Evolutionary conservation across 1,139 yeast species (phyloP), one percentile per base, ranked within the genome.

Genomic region (Saccharomyces hybrid): DNA sequence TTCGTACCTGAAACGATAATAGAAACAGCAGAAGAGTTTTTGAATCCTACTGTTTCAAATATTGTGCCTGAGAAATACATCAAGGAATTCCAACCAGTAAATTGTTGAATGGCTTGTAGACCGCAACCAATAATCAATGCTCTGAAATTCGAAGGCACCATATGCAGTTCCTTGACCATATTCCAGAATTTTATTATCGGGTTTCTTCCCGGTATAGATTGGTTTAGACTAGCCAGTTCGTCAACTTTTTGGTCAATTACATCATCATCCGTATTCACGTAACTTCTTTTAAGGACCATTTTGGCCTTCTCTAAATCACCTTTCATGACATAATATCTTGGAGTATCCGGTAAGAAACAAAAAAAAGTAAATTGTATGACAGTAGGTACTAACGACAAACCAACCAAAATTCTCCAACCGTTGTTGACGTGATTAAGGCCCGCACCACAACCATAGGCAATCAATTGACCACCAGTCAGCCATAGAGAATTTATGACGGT

Each of bases 341-440:
- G 98, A 13, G 98, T 90, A 67, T 93, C 99, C 7, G 99, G 98
- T 70, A 93, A 79, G 74, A 88, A 90, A 68, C 83, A 72, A 69
- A 93, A 91, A 53, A 88, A 77, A 20, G 76, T 76, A 70, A 88
- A 81, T 72, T 93, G 99, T 42, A 83, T 56, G 27, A 80, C 84
- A 3, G 96, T 88, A 7, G 99, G 98, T 25, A 91, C 80, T 76
- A 91, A 79, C 55, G 96, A 86, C 50, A 91, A 74, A 1, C 97
- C 98, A 41, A 91, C 96, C 44, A 90, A 78, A 49, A 89, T 81
- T 71, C 97, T 81, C 99, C 99, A 91, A 53, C 98, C 98, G 64
- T 88, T 84, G 57, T 77, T 62, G 32, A 89, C 85, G 50, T 77
- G 74, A 47, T 82, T 79, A 50, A 93, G 77, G 31, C 96, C 98